phyloP scores from a whole-genome alignment of 2,329 filamentous ascomycete genomes.

The Colletotrichum noveboracense region DNA sequence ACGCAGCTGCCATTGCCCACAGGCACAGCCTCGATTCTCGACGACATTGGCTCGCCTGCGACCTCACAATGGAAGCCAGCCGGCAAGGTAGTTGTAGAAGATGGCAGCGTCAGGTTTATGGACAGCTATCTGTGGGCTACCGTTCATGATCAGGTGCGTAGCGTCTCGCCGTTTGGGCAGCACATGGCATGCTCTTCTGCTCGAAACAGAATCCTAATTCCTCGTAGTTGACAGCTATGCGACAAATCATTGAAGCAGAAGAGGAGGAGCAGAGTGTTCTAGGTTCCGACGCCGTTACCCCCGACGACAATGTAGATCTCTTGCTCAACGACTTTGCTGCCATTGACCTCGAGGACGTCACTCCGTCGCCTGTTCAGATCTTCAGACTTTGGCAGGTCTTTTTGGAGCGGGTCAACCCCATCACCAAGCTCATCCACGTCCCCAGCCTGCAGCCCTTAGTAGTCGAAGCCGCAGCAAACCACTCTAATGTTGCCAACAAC shows the following conservation, averaged over 20 bases:
- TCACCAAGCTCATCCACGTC: constrained; percentile 75
- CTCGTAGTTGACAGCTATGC: constrained; percentile 60
- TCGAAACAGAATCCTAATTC: background rate
- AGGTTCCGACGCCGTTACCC: constrained; percentile 54
- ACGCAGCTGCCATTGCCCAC: constrained; percentile 22
- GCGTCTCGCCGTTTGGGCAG: background rate
- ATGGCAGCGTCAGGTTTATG: constrained; percentile 61
- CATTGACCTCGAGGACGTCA: constrained; percentile 53
- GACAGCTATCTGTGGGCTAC: constrained; percentile 60
- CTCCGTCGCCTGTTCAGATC: constrained; percentile 69
- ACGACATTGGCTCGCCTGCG: constrained; percentile 22
- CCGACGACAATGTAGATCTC: constrained; percentile 58
- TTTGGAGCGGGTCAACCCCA: constrained; percentile 75
- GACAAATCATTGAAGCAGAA: constrained; percentile 59
- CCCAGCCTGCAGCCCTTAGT: constrained; percentile 71
- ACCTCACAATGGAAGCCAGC: constrained; percentile 45
- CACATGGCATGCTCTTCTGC: background rate
- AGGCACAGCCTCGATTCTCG: constrained; percentile 24
- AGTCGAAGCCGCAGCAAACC: constrained; percentile 64
- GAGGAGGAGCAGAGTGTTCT: constrained; percentile 54
- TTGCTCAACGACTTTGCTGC: constrained; percentile 49
- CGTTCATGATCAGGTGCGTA: constrained; percentile 61
- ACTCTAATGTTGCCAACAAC: constrained; percentile 56
- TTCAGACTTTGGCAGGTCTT: constrained; percentile 78
- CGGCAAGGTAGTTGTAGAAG: constrained; percentile 61